A percentile compares a stretch with the other conserved stretches of the same genome.
Evolutionary conservation across 106 monocot genomes (phyloP).

Genomic region (Dioscorea alata): DNA sequence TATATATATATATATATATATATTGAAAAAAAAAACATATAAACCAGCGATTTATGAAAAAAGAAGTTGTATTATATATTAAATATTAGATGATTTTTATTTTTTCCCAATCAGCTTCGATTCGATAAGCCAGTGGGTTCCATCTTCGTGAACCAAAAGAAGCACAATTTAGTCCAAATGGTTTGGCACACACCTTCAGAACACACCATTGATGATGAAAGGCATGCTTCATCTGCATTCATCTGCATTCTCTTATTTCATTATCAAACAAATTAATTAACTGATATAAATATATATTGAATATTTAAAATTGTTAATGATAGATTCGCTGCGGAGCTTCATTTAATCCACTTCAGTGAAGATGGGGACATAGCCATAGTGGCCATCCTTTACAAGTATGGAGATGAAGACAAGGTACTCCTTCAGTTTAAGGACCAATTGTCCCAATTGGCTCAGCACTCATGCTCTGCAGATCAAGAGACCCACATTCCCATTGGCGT

Average conservation of each 20-base stretch:
- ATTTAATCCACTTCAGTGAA: constrained; percentile 44
- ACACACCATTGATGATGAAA: constrained; percentile 57
- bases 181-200: constrained; percentile 78
- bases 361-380: constrained; percentile 42
- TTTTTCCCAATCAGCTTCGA: constrained; percentile 29
- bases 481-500: constrained; percentile 21
- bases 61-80: too few relatives aligned
- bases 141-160: constrained; percentile 42
- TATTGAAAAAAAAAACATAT: too few relatives aligned
- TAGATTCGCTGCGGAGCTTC: constrained; percentile 61
- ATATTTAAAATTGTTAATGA: not conserved
- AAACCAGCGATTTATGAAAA: too few relatives aligned
- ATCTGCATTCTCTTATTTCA: not conserved
- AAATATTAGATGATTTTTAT: too few relatives aligned
- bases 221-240: constrained; percentile 9
- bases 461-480: constrained; percentile 16
- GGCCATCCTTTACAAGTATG: constrained; percentile 49
- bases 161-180: constrained; percentile 40
- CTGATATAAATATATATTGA: too few relatives aligned
- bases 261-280: not conserved
- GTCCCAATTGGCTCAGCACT: constrained; percentile 19
- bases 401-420: constrained; percentile 48
- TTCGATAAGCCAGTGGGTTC: constrained; percentile 28
- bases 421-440: constrained; percentile 41
- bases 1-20: not conserved